Conservation (phyloP, 495 filamentous ascomycete genomes). For the Aspergillus mulundensis region DNA sequence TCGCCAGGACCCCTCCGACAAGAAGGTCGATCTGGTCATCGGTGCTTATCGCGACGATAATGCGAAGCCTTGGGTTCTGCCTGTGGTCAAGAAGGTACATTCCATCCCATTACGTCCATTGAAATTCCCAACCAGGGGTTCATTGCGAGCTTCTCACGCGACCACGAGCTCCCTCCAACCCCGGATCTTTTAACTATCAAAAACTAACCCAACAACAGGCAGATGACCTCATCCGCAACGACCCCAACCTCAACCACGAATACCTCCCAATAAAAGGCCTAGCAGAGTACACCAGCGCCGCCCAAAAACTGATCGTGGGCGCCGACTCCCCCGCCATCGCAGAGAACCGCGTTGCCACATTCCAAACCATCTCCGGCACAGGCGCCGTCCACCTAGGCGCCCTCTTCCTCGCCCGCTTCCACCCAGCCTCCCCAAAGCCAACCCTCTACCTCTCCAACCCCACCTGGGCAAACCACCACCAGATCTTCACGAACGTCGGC, state of each 20-base stretch:
- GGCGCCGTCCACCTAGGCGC: constrained; percentile 55
- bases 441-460: constrained; percentile 85
- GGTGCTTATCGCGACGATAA: constrained; percentile 94
- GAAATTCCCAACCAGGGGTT: too few relatives aligned
- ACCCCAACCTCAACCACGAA: constrained; percentile 93
- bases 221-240: constrained; percentile 78
- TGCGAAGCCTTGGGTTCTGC: constrained; percentile 96
- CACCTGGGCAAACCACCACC: constrained; percentile 98
- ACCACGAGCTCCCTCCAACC: background rate
- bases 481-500: constrained; percentile 93
- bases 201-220: constrained; percentile 53
- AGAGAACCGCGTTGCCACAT: constrained; percentile 69
- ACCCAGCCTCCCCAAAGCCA: constrained; percentile 53
- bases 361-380: constrained; percentile 59
- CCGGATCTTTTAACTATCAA: background rate
- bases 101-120: background rate
- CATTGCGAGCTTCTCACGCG: too few relatives aligned
- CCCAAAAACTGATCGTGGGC: constrained; percentile 85
- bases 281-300: constrained; percentile 74
- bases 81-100: constrained; percentile 88
- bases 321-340: constrained; percentile 71
- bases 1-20: constrained; percentile 72
- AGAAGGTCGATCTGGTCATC: constrained; percentile 95
- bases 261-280: constrained; percentile 96
- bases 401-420: constrained; percentile 54